Evolutionary conservation across 495 filamentous ascomycete species (phyloP).

Genomic region (Mycothermus thermophilus): DNA sequence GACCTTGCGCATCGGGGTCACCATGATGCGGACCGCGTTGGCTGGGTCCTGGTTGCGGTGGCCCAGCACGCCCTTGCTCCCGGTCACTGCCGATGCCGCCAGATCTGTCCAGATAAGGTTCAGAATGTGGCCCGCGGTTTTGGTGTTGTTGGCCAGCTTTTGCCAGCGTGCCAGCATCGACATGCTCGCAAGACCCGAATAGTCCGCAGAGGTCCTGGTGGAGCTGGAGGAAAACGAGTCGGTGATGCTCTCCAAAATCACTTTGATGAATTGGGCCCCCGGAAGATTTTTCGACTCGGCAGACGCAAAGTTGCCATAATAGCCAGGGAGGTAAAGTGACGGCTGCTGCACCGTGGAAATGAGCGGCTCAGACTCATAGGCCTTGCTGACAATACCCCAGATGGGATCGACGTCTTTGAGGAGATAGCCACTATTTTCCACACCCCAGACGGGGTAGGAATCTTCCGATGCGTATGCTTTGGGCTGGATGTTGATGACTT

Average conservation of each 20-base stretch:
- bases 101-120: constrained; percentile 32
- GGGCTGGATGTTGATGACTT: constrained; percentile 10
- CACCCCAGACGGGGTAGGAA: constrained; percentile 21
- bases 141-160: constrained; percentile 10
- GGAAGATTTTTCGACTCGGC: background rate
- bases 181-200: constrained; percentile 17
- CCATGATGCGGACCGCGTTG: constrained; percentile 6
- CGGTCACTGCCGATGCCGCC: constrained; percentile 23
- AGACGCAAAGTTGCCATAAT: background rate
- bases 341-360: constrained; percentile 16
- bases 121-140: constrained; percentile 16
- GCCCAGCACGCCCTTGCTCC: constrained; percentile 10
- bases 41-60: background rate
- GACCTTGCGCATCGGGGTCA: constrained; percentile 13
- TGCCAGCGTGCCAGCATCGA: constrained; percentile 25
- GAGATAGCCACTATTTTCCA: constrained; percentile 18
- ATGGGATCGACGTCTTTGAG: constrained; percentile 16
- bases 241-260: background rate
- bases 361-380: too few relatives aligned
- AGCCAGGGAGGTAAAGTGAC: constrained; percentile 18
- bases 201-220: too few relatives aligned
- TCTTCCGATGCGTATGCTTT: constrained; percentile 16
- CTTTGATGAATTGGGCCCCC: constrained; percentile 3
- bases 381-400: too few relatives aligned
- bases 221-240: too few relatives aligned